These are phyloP conservation scores for Saccharomycopsis crataegensis DNA, from an alignment of 1,139 yeast species.

Conservation along the genomic window DNA sequence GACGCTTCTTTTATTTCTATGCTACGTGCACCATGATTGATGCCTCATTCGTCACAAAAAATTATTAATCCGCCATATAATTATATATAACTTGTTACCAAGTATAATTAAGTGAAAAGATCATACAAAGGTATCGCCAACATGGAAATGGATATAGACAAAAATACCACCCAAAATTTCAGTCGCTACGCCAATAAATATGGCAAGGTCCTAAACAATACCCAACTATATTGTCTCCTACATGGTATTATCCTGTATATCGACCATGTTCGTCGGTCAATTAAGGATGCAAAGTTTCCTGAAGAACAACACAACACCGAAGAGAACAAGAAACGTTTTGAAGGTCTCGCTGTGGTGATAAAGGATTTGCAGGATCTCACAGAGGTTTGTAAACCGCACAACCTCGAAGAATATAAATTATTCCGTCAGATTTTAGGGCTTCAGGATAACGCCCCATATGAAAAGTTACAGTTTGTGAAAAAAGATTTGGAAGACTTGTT, in stretches of 20 bases:
- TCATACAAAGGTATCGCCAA: too few relatives aligned
- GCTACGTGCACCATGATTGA: too few relatives aligned
- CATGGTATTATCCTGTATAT: background rate
- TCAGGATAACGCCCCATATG: background rate
- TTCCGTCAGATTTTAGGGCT: background rate
- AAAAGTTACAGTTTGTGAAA: background rate
- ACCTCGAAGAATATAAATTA: background rate
- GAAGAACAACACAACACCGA: background rate
- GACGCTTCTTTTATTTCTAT: too few relatives aligned
- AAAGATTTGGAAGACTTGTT: constrained; percentile 4
- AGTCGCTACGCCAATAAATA: too few relatives aligned
- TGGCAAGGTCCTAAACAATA: background rate
- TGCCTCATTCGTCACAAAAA: too few relatives aligned
- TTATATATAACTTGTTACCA: too few relatives aligned
- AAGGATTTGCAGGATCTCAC: constrained; percentile 1
- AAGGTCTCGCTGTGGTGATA: background rate
- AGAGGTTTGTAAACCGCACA: background rate
- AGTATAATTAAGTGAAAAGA: too few relatives aligned
- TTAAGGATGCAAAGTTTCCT: background rate
- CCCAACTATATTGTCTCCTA: background rate
- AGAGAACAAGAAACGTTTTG: constrained; percentile 1
- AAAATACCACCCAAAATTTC: too few relatives aligned
- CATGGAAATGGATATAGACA: too few relatives aligned
- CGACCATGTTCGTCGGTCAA: background rate
- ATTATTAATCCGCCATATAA: too few relatives aligned